Conservation (phyloP, 2,329 filamentous ascomycete species). For the Ophiocordyceps sinensis region DNA sequence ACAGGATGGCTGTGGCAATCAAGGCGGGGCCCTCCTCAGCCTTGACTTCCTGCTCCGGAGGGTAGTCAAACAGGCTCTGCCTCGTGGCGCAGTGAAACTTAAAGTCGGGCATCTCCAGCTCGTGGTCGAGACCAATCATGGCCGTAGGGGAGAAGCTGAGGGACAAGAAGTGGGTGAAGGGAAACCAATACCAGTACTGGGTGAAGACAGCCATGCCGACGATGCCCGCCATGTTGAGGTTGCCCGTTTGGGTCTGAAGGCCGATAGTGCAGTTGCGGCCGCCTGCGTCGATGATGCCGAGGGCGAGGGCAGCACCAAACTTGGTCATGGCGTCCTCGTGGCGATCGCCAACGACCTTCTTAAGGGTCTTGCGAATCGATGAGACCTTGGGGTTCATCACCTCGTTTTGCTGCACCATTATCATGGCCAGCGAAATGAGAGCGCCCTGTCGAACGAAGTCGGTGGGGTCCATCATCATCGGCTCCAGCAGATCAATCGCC, state of each 20-base stretch:
- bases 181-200: conserved; percentile 99
- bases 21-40: conserved; percentile 83
- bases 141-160: conserved; percentile 94
- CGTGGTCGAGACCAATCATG: conserved; percentile 86
- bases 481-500: conserved; percentile 90
- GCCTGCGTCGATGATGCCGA: conserved; percentile 95
- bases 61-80: conserved; percentile 94
- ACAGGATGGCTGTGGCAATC: conserved; percentile 89
- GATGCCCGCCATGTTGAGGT: conserved; percentile 96
- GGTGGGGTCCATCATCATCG: conserved; percentile 98
- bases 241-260: conserved; percentile 92
- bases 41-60: conserved; percentile 92
- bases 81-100: conserved; percentile 92
- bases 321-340: conserved; percentile 99
- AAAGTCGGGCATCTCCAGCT: conserved; percentile 84
- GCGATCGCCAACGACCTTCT: conserved; percentile 85
- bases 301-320: conserved; percentile 83
- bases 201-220: conserved; percentile 97
- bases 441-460: conserved; percentile 97
- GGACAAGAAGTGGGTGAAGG: conserved; percentile 91
- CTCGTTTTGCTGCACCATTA: conserved; percentile 98
- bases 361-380: conserved; percentile 78
- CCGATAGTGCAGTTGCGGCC: conserved; percentile 98
- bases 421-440: conserved; percentile 89
- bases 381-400: conserved; percentile 95